These are phyloP conservation scores for Mycosphaerelloides madeirae DNA, from an alignment of 2,329 filamentous ascomycete genomes.

Conservation along the genomic window DNA sequence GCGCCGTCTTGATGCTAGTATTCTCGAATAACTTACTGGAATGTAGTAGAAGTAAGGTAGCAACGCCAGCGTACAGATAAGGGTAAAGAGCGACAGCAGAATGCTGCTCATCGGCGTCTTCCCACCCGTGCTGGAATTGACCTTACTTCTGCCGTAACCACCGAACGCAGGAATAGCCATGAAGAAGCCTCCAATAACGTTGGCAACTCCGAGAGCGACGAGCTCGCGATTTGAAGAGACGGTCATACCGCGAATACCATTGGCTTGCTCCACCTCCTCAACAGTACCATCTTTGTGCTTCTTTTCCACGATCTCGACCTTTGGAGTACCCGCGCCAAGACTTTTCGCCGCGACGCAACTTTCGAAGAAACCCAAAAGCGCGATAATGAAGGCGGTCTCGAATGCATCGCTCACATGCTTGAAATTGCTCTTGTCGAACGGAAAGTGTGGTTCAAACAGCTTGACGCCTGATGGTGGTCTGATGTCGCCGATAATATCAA, in stretches of 20 bases:
- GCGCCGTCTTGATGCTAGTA: not conserved
- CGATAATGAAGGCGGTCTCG: conserved; percentile 88
- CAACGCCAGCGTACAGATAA: conserved; percentile 75
- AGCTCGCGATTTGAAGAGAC: conserved; percentile 90
- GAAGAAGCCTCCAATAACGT: conserved; percentile 86
- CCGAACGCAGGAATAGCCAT: conserved; percentile 92
- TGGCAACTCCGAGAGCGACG: conserved; percentile 83
- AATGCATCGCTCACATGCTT: conserved; percentile 79
- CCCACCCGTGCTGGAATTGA: conserved; percentile 87
- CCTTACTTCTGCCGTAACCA: conserved; percentile 91
- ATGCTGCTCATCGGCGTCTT: conserved; percentile 92
- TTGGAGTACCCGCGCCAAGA: conserved; percentile 57
- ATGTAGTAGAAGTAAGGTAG: conserved; percentile 92
- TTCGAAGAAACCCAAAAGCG: conserved; percentile 96
- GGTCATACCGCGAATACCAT: conserved; percentile 69
- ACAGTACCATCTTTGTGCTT: conserved; percentile 26
- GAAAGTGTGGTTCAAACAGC: conserved; percentile 78
- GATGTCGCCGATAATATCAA: conserved; percentile 78
- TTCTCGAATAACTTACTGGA: conserved; percentile 58
- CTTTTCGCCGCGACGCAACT: conserved; percentile 94
- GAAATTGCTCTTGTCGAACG: conserved; percentile 72
- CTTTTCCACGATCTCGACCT: conserved; percentile 48
- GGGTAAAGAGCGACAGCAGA: conserved; percentile 74
- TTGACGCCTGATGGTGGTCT: conserved; percentile 59
- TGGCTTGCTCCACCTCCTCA: conserved; percentile 30